These are phyloP conservation scores for Priceomyces haplophilus DNA, from an alignment of 805 yeast species.

Conservation along the genomic window DNA sequence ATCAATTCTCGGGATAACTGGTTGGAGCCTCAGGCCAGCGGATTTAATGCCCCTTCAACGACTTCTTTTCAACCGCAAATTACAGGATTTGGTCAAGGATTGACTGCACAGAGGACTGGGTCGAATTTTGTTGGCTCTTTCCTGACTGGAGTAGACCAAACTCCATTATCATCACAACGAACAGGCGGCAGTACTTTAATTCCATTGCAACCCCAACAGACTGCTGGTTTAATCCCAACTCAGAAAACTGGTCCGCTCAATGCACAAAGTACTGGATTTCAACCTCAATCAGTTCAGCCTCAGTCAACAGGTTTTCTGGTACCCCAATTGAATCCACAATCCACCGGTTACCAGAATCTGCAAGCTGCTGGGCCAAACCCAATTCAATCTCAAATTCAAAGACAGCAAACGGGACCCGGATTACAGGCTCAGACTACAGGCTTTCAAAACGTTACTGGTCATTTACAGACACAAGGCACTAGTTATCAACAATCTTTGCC, in stretches of 20 bases:
- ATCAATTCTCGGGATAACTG: slow-evolving; percentile 21
- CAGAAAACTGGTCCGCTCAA: slow-evolving; percentile 37
- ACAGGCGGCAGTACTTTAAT: slow-evolving; percentile 46
- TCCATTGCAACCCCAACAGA: slow-evolving; percentile 61
- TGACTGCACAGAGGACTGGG: slow-evolving; percentile 10
- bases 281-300: slow-evolving; percentile 20
- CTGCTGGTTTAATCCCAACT: slow-evolving; percentile 60
- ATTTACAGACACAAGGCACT: slow-evolving; percentile 13
- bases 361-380: background rate
- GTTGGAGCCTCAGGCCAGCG: slow-evolving; percentile 34
- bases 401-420: slow-evolving; percentile 11
- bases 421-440: slow-evolving; percentile 42
- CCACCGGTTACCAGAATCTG: slow-evolving; percentile 11
- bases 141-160: slow-evolving; percentile 11
- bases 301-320: slow-evolving; percentile 35
- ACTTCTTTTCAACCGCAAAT: slow-evolving; percentile 40
- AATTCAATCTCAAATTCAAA: slow-evolving; percentile 17
- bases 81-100: slow-evolving; percentile 23
- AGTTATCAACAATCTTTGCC: background rate
- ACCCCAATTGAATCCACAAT: slow-evolving; percentile 13
- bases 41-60: slow-evolving; percentile 17
- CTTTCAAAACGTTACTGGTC: slow-evolving; percentile 9
- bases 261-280: slow-evolving; percentile 32
- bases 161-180: slow-evolving; percentile 33
- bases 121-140: slow-evolving; percentile 23